Evolutionary conservation across 352 stramenopile genomes (phyloP).

Genomic region (Globisporangium alternatum): DNA sequence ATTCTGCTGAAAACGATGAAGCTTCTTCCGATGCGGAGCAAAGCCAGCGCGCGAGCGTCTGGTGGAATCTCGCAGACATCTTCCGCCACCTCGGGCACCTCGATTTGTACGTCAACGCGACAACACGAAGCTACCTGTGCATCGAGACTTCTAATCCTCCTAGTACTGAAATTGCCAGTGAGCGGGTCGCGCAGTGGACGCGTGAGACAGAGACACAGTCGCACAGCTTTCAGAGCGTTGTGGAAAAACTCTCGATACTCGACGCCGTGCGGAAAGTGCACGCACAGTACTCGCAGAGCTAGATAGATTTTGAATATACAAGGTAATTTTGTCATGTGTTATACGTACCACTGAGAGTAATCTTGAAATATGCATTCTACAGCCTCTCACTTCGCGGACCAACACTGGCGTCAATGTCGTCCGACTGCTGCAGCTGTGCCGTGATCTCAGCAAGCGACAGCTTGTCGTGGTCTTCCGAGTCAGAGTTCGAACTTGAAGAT

Average conservation of each 20-base stretch:
- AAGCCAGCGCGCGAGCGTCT: constrained; percentile 26
- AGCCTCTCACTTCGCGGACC: background rate
- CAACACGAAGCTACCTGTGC: constrained; percentile 21
- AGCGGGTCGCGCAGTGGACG: constrained; percentile 13
- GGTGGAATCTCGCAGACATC: constrained; percentile 55
- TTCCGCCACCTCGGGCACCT: constrained; percentile 59
- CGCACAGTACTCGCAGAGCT: constrained; percentile 11
- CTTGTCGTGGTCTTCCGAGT: constrained; percentile 8
- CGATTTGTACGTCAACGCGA: constrained; percentile 48
- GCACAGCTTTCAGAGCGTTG: constrained; percentile 10
- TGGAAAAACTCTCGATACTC: constrained; percentile 18
- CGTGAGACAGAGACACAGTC: constrained; percentile 16
- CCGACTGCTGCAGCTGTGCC: constrained; percentile 23
- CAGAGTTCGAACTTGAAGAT: background rate
- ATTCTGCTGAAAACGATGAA: background rate
- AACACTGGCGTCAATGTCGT: constrained; percentile 2
- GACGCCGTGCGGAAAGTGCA: constrained; percentile 31
- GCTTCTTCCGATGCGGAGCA: background rate
- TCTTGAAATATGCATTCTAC: background rate
- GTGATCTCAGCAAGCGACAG: constrained; percentile 19
- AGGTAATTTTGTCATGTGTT: background rate
- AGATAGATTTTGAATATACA: background rate
- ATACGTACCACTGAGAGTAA: background rate
- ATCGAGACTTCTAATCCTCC: constrained; percentile 5
- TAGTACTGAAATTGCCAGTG: background rate